These are phyloP conservation scores for Cicer cuneatum DNA, from an alignment of 306 rosid species.

Conservation along the genomic window DNA sequence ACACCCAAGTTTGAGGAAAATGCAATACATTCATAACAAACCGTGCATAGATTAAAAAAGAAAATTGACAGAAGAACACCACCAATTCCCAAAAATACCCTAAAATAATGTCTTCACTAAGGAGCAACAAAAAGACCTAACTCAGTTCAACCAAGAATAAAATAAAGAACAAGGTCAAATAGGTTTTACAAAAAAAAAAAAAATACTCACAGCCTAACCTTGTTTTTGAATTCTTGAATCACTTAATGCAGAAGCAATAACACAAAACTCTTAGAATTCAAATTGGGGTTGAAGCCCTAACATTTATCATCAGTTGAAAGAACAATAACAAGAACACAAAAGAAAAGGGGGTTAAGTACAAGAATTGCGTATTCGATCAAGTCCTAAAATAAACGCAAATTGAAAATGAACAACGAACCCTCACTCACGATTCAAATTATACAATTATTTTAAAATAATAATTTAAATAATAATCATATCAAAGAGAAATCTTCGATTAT, in stretches of 20 bases:
- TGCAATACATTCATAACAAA: not conserved
- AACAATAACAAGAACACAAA: not conserved
- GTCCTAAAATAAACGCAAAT: conserved; percentile 21
- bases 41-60: not conserved
- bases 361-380: conserved; percentile 45
- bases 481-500: not conserved
- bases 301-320: conserved; percentile 10
- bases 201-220: not conserved
- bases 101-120: not conserved
- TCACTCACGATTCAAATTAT: conserved; percentile 29
- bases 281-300: conserved; percentile 49
- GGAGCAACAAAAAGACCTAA: not conserved
- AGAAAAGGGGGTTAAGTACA: not conserved
- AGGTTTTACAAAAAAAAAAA: not conserved
- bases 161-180: conserved; percentile 30
- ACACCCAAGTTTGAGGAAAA: conserved; percentile 6
- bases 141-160: conserved; percentile 5
- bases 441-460: not conserved
- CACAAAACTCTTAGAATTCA: conserved; percentile 11
- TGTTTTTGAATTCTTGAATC: conserved; percentile 30
- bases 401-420: conserved; percentile 36
- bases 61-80: conserved; percentile 12
- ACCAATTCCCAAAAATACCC: conserved; percentile 23
- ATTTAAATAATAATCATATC: not conserved
- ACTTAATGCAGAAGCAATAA: conserved; percentile 29